A percentile compares a stretch with the other conserved stretches of the same genome.
phyloP scores from a whole-genome alignment of 345 rosid species.

The Eucalyptus lansdowneana region DNA sequence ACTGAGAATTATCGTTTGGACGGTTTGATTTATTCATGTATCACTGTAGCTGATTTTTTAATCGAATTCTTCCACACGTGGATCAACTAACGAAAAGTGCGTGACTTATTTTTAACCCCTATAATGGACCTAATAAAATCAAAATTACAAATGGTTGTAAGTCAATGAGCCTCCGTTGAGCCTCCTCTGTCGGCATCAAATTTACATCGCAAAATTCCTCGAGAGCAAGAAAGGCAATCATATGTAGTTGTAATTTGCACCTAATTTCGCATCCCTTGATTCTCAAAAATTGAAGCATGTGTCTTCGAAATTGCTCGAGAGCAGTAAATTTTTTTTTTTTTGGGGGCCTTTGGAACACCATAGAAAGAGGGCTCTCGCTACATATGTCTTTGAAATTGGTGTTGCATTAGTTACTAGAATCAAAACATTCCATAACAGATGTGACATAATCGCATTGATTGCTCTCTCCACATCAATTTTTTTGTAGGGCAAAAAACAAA shows the following conservation, averaged over 20 bases:
- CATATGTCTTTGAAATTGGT: background rate
- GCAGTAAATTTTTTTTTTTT: background rate
- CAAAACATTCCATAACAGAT: background rate
- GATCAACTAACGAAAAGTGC: rapidly evolving
- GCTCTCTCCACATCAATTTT: background rate
- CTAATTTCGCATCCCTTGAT: background rate
- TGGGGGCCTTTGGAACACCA: background rate
- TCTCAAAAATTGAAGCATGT: background rate
- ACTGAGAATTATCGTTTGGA: rapidly evolving
- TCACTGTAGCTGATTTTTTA: rapidly evolving
- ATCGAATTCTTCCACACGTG: rapidly evolving
- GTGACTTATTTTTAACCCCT: background rate
- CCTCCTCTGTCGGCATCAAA: rapidly evolving
- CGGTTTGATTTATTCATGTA: no score
- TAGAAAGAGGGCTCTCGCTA: rapidly evolving
- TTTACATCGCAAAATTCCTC: rapidly evolving
- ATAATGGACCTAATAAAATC: background rate
- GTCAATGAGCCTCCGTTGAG: background rate
- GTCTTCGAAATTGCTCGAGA: background rate
- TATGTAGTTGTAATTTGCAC: background rate
- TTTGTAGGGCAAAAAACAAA: background rate
- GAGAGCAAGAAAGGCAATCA: background rate
- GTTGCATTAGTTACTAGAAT: background rate
- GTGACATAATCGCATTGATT: background rate
- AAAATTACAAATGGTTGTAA: background rate